Evolutionary conservation across 495 filamentous ascomycete species (phyloP).

Genomic region (Evernia prunastri): DNA sequence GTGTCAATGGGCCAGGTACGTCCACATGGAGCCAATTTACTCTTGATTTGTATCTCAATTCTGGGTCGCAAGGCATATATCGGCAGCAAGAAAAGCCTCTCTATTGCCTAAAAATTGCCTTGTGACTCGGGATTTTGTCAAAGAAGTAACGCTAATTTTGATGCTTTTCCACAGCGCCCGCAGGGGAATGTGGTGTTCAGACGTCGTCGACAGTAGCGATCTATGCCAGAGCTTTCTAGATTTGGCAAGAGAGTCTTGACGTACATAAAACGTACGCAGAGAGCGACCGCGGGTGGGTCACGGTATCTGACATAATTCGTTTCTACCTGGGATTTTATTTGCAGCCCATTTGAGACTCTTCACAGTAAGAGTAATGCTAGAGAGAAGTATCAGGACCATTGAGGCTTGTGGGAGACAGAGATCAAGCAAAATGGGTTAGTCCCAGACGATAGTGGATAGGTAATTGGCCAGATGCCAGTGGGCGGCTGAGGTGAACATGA

Average conservation of each 20-base stretch:
- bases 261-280: background rate
- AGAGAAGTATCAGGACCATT: background rate
- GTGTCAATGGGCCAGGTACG: constrained; percentile 12
- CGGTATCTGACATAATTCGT: background rate
- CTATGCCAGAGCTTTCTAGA: constrained; percentile 13
- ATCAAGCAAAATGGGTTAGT: no score
- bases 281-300: background rate
- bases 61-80: background rate
- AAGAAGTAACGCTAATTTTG: background rate
- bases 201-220: constrained; percentile 13
- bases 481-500: no score
- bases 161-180: background rate
- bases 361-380: background rate
- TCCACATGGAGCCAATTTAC: background rate
- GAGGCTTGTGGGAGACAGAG: background rate
- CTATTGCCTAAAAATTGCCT: background rate
- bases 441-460: no score
- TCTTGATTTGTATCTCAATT: background rate
- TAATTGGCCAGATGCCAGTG: no score
- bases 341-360: background rate
- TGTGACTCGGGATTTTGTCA: background rate
- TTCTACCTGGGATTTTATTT: background rate
- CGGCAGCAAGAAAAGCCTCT: background rate
- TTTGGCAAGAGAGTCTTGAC: background rate
- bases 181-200: constrained; percentile 10